Evolutionary conservation across 345 rosid species (phyloP), one percentile per base, ranked within the genome.

Genomic region (Dimocarpus longan): DNA sequence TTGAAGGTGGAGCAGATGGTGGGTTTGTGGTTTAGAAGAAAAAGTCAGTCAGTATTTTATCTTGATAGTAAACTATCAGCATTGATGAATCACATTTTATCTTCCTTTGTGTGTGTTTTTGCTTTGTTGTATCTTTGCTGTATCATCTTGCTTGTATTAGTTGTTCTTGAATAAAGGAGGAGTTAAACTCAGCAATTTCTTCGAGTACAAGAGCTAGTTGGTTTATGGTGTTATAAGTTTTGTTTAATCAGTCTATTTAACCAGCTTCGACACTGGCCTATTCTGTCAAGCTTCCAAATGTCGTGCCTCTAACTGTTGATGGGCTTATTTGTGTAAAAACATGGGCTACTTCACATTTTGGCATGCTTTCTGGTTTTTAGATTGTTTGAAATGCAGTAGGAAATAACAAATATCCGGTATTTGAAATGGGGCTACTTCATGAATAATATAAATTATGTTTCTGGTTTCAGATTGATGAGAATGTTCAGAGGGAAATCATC

Each of bases 401-500:
- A 74, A 44, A 43, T 60, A 56, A 26, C 68, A 16, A 24, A 16
- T 74, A 43, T 26, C 9, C 6, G 48, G 24, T 43, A 22, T 63
- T 74, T 74, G 18, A 42, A 44, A 13, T 18, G 54, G 39, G 11
- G 75, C 19, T 40, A 60, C 54, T 59, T 59, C 52, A 37, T 12
- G 18, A 70, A 48, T 24, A 50, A 9, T 46, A 21, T 42, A 26
- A 6, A 28, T 79, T 75, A 64, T 48, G 60, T 80, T 78, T 64
- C 50, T 59, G 70, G 86, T 78, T 75, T 75, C 91, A 93, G 99
- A 95, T 95, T 82, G 99, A 95, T 84, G 99, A 90, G 85, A 90
- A 95, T 88, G 99, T 95, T 19, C 94, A 86, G 86, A 89, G 99
- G 82, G 98, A 95, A 85, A 95, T 95, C 79, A 95, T 92, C 75